Conservation (phyloP, 1,284 basidiomycete genomes). For the Malassezia globosa region DNA sequence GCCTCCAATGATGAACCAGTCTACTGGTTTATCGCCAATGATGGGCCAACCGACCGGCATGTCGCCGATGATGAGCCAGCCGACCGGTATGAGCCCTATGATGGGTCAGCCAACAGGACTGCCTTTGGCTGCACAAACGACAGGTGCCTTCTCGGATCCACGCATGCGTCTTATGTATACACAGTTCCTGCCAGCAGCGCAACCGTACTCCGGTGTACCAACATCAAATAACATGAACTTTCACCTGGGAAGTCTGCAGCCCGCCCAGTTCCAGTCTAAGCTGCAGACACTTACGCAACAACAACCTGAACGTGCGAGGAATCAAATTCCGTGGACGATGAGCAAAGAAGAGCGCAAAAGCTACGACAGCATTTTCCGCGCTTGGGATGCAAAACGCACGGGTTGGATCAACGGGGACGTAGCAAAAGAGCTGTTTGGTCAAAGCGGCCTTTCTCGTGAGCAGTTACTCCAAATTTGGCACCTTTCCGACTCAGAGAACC, state of each 20-base stretch:
- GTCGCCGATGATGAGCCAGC: conserved; percentile 11
- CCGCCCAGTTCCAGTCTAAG: conserved; percentile 39
- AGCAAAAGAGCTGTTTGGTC: conserved; percentile 86
- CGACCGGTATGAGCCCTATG: conserved; percentile 26
- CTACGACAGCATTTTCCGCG: conserved; percentile 91
- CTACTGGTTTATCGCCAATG: conserved; percentile 19
- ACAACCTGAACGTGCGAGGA: conserved; percentile 54
- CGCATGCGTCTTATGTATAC: conserved; percentile 44
- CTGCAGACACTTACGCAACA: conserved; percentile 51
- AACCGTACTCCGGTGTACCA: conserved; percentile 42
- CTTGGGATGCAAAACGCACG: conserved; percentile 74
- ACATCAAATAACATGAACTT: conserved; percentile 43
- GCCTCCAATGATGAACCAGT: conserved; percentile 1
- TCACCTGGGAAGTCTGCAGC: conserved; percentile 39
- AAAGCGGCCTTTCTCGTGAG: conserved; percentile 76
- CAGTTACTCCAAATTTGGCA: conserved; percentile 87
- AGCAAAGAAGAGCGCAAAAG: conserved; percentile 86
- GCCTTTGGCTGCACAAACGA: conserved; percentile 42
- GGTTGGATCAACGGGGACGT: conserved; percentile 80
- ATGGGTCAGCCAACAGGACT: conserved; percentile 24
- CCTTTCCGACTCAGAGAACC: conserved; percentile 40
- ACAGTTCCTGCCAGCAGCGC: conserved; percentile 44
- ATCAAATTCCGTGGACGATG: conserved; percentile 76
- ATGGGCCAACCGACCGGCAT: conserved; percentile 30
- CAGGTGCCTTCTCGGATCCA: conserved; percentile 43